A percentile compares a stretch with the other conserved stretches of the same genome.
These are phyloP conservation scores for Apiotrichum akiyoshidainum DNA, from an alignment of 1,284 basidiomycete genomes.

Conservation along the genomic window DNA sequence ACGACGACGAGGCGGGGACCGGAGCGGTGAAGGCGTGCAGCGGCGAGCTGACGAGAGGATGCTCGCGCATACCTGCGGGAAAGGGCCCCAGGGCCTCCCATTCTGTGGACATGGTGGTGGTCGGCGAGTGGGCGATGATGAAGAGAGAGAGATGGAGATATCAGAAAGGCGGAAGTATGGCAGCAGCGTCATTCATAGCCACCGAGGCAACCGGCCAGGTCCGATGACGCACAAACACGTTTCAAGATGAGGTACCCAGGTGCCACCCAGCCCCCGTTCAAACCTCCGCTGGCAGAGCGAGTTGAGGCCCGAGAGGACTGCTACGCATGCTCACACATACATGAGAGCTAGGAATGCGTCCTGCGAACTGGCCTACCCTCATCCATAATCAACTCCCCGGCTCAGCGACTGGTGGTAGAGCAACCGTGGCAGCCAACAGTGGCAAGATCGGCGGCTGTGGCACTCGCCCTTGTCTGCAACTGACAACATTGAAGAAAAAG, in stretches of 20 bases:
- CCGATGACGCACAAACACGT: neutral
- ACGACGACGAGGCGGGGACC: neutral
- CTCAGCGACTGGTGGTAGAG: too few relatives aligned
- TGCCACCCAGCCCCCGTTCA: neutral
- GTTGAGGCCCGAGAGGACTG: too few relatives aligned
- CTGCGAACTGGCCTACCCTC: too few relatives aligned
- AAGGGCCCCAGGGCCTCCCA: constrained; percentile 42
- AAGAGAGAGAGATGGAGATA: neutral
- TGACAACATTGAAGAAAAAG: too few relatives aligned
- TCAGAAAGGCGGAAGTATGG: too few relatives aligned
- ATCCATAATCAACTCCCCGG: too few relatives aligned
- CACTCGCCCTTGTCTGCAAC: too few relatives aligned
- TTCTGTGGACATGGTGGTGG: neutral
- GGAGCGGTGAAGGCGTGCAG: constrained; percentile 29
- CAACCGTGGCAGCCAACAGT: too few relatives aligned
- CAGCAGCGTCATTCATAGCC: too few relatives aligned
- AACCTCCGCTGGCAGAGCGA: neutral
- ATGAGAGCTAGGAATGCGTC: too few relatives aligned
- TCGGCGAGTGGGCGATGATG: neutral
- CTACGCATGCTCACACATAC: too few relatives aligned
- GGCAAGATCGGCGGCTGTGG: too few relatives aligned
- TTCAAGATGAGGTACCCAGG: neutral
- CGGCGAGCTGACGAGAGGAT: constrained; percentile 37
- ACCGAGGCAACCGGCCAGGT: neutral
- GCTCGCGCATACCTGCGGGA: constrained; percentile 46